These are phyloP conservation scores for Fusarium concolor DNA, from an alignment of 2,329 filamentous ascomycete genomes.

Conservation along the genomic window DNA sequence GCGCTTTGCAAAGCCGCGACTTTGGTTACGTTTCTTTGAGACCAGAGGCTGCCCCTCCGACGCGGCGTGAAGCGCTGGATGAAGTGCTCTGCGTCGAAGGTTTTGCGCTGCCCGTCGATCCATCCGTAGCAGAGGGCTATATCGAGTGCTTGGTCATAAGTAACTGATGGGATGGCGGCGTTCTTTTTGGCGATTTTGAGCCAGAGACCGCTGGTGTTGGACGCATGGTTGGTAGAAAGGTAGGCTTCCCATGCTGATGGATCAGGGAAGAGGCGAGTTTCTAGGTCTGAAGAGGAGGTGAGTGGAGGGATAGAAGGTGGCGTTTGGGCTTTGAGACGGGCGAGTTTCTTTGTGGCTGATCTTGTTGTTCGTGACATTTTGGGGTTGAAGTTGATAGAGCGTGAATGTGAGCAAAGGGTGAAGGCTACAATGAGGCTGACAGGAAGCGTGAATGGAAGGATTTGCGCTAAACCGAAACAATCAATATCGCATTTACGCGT, in stretches of 20 bases:
- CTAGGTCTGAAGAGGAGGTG: background rate
- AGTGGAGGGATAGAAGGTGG: rapidly evolving
- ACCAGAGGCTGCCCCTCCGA: conserved; percentile 67
- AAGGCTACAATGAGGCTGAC: background rate
- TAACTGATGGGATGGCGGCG: conserved; percentile 57
- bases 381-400: background rate
- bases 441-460: background rate
- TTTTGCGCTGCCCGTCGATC: conserved; percentile 68
- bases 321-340: background rate
- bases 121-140: conserved; percentile 70
- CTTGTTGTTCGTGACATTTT: conserved; percentile 39
- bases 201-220: conserved; percentile 54
- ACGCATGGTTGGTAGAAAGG: conserved; percentile 27
- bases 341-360: conserved; percentile 20
- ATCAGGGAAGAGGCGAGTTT: conserved; percentile 31
- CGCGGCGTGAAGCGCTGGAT: conserved; percentile 70
- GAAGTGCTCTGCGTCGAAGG: conserved; percentile 60
- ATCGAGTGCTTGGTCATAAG: conserved; percentile 65
- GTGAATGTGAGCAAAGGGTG: background rate
- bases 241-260: conserved; percentile 33
- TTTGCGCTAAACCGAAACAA: background rate
- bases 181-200: conserved; percentile 63
- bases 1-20: conserved; percentile 57
- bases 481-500: too few species aligned
- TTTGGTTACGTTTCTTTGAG: conserved; percentile 67